Base-by-base conservation (phyloP, 805 yeast genomes). In the Ogataea naganishii region DNA sequence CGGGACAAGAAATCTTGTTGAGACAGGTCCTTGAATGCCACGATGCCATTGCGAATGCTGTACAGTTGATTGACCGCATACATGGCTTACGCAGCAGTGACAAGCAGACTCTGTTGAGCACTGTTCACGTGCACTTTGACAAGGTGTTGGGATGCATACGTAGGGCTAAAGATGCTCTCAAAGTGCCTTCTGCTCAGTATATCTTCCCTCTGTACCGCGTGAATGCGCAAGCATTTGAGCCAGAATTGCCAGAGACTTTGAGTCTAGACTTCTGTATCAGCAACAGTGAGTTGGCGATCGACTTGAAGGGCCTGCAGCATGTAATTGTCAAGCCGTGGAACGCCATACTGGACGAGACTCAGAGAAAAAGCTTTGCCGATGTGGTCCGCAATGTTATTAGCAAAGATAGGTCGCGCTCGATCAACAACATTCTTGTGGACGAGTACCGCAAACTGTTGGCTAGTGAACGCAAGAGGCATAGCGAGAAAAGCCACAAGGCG, bases 301-400 rank as follows among this genome's bases (percentile, higher is more conserved):
- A 79, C 31, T 52, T 77, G 33, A 69, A 72, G 43, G 64, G 66
- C 30, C 45, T 79, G 21, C 58, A 54, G 20, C 53, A 53, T 14
- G 64, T 79, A 7, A 62, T 62, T 0, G 73, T 68, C 36, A 60
- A 58, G 34, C 88, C 88, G 2, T 80, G 88, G 88, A 56, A 68
- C 35, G 54, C 62, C 4, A 63, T 76, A 5, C 68, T 74, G 33
- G 53, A 56, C 6, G 31, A 44, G 5, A 44, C 50, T 3, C 74
- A 73, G 0, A 58, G 60, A 30, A 26, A 33, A 25, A 72, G 82
- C 4, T 66, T 72, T 43, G 67, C 74, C 4, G 89, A 80, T 49
- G 56, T 54, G 17, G 56, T 80, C 17, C 56, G 78, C 29, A 74
- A 72, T 21, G 66, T 69, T 31, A 62, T 80, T 46, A 71, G 69